Evolutionary conservation across 306 rosid species (phyloP).

Genomic region (Prunus dulcis): DNA sequence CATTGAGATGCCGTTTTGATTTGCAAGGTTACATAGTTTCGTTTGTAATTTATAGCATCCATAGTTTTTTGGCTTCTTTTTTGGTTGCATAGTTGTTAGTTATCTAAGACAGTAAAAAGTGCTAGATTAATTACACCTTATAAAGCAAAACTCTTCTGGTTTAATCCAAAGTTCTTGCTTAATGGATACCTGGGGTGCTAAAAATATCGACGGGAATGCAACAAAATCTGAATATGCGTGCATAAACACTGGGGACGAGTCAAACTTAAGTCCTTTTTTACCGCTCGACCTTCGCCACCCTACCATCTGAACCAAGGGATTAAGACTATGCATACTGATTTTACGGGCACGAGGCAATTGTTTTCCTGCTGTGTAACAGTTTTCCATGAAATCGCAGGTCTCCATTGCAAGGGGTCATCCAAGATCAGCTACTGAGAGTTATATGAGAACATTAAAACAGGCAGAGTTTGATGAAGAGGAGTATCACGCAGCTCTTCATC

Average conservation of each 20-base stretch:
- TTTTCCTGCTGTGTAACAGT: not conserved
- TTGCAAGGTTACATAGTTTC: not conserved
- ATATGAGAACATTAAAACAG: conserved; percentile 44
- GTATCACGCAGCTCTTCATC: conserved; percentile 54
- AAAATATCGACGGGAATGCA: too few species aligned
- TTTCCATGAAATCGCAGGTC: conserved; percentile 36
- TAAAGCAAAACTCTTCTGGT: too few species aligned
- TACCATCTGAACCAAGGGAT: not conserved
- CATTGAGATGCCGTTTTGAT: not conserved
- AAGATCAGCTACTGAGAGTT: conserved; percentile 50
- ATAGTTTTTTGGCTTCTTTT: too few species aligned
- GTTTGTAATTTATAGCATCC: not conserved
- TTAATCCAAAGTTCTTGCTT: too few species aligned
- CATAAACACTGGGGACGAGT: too few species aligned
- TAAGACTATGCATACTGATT: not conserved
- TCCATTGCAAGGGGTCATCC: conserved; percentile 76
- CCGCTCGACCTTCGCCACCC: too few species aligned
- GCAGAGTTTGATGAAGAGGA: conserved; percentile 50
- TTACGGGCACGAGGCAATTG: not conserved
- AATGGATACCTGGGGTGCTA: too few species aligned
- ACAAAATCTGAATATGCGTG: too few species aligned
- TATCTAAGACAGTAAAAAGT: too few species aligned
- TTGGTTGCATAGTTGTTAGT: too few species aligned
- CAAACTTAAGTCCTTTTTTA: too few species aligned
- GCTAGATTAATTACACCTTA: too few species aligned